Percentiles rank a stretch among this genome's conserved stretches.
Evolutionary conservation across 306 rosid genomes (phyloP).

Genomic region (Cucumis hystrix): DNA sequence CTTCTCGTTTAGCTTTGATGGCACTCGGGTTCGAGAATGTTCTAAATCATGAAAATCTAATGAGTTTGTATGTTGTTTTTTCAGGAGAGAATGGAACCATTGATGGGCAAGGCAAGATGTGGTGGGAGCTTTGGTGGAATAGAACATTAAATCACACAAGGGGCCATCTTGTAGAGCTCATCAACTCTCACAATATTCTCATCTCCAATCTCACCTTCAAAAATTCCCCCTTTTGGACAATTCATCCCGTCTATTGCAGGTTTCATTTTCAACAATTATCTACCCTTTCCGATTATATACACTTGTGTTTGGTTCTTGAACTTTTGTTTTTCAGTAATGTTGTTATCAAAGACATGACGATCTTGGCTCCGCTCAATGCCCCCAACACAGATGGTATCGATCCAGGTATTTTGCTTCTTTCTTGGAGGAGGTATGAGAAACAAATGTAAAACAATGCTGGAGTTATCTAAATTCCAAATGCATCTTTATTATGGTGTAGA

Average conservation of each 20-base stretch:
- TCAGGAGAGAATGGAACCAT: conserved; percentile 82
- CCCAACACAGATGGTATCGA: conserved; percentile 95
- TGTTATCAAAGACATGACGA: conserved; percentile 83
- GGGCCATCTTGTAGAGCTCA: conserved; percentile 88
- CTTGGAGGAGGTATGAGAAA: neutral
- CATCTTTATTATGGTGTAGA: conserved; percentile 28
- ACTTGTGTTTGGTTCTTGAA: neutral
- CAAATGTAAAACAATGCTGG: neutral
- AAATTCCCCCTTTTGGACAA: conserved; percentile 95
- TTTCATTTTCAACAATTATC: neutral
- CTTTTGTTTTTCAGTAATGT: conserved; percentile 49
- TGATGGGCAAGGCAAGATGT: conserved; percentile 87
- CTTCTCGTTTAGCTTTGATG: neutral
- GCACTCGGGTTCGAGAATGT: neutral
- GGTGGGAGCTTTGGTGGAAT: conserved; percentile 99
- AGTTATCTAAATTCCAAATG: neutral
- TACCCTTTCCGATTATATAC: neutral
- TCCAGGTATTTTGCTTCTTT: conserved; percentile 43
- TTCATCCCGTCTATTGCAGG: conserved; percentile 97
- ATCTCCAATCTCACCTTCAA: conserved; percentile 74
- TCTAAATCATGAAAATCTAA: neutral
- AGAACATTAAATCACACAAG: conserved; percentile 75
- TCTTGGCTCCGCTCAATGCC: conserved; percentile 89
- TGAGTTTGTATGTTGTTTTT: conserved; percentile 1
- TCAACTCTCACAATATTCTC: conserved; percentile 61